A percentile compares a stretch with the other conserved stretches of the same genome.
Evolutionary conservation across 2,329 filamentous ascomycete species (phyloP).

Genomic region (Pseudogymnoascus sp.): DNA sequence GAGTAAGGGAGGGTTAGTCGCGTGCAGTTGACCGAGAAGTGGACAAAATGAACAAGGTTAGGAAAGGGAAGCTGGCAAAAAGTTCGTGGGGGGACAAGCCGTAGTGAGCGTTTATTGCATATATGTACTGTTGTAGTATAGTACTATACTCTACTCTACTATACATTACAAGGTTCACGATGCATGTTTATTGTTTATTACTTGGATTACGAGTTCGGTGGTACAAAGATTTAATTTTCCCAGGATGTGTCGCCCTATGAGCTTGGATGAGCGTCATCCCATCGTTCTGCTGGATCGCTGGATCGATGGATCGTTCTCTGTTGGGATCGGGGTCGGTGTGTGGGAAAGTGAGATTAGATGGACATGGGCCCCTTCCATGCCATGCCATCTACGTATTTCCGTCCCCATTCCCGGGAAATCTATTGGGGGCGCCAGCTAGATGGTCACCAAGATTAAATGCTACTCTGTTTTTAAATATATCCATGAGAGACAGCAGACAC

Average conservation of each 20-base stretch:
- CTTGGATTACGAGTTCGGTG: neutral
- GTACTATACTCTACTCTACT: neutral
- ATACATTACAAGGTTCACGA: neutral
- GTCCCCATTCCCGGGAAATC: constrained; percentile 1
- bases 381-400: neutral
- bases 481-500: neutral
- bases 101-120: neutral
- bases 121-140: neutral
- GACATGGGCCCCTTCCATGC: neutral
- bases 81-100: constrained; percentile 2
- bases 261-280: constrained; percentile 1
- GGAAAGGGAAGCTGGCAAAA: neutral
- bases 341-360: neutral
- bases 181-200: constrained; percentile 6
- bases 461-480: neutral
- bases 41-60: neutral
- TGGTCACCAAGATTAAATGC: neutral
- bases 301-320: neutral
- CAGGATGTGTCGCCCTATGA: neutral
- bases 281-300: neutral
- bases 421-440: neutral
- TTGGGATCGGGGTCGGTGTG: constrained; percentile 9
- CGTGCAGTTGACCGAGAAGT: neutral
- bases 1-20: neutral
- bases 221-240: neutral